A percentile compares a stretch with the other conserved stretches of the same genome.
Evolutionary conservation across 495 filamentous ascomycete genomes (phyloP).

Genomic region (Xylaria longipes): DNA sequence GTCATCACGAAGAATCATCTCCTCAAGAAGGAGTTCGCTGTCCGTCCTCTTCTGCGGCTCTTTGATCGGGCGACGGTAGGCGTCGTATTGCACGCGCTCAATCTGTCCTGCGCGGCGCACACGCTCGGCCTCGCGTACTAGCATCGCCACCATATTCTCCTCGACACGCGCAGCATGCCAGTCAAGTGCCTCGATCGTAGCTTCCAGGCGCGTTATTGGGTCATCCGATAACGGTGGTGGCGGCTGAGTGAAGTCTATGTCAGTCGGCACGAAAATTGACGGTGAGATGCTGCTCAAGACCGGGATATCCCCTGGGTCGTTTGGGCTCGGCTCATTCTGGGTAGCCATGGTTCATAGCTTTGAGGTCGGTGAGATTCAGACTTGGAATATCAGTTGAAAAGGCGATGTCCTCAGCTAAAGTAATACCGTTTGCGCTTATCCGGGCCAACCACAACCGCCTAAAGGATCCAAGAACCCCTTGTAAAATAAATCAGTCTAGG

Average conservation of each 20-base stretch:
- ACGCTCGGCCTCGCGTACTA: constrained; percentile 47
- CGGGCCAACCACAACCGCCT: neutral
- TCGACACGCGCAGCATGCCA: constrained; percentile 48
- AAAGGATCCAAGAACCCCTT: neutral
- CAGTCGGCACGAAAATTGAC: constrained; percentile 53
- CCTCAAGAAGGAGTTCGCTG: constrained; percentile 12
- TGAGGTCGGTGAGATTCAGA: neutral
- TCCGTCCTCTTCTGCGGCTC: neutral
- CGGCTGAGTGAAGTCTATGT: constrained; percentile 41
- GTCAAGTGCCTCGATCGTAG: constrained; percentile 48
- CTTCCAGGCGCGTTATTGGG: constrained; percentile 40
- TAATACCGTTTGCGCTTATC: neutral
- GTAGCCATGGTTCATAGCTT: constrained; percentile 7
- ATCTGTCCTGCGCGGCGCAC: constrained; percentile 31
- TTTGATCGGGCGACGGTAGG: neutral
- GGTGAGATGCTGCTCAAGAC: constrained; percentile 41
- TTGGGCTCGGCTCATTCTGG: neutral
- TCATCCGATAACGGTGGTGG: constrained; percentile 37
- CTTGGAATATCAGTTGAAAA: neutral
- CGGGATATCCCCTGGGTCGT: constrained; percentile 39
- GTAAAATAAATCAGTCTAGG: neutral
- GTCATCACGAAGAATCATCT: constrained; percentile 15
- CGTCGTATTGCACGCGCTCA: constrained; percentile 26
- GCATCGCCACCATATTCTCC: constrained; percentile 51
- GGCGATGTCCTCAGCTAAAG: neutral